Conservation (phyloP, 2,329 filamentous ascomycete species). For the Anisogramma anomala region DNA sequence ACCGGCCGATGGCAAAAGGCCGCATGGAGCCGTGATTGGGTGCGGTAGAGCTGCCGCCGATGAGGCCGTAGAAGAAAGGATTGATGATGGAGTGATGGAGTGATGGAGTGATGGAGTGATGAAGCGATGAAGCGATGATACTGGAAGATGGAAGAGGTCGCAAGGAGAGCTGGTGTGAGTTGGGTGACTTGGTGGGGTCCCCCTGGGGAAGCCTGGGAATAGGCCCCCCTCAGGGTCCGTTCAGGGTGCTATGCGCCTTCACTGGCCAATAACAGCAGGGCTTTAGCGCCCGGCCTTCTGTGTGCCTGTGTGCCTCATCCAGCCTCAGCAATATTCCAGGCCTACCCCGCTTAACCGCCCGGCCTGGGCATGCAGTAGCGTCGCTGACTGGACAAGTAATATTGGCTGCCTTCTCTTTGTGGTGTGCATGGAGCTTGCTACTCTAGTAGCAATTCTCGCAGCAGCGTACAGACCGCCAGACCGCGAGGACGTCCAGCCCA, state of each 20-base stretch:
- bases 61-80: not conserved
- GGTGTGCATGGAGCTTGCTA: not conserved
- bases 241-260: constrained; percentile 9
- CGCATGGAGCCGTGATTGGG: constrained; percentile 12
- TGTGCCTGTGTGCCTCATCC: not conserved
- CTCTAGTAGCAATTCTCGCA: too few relatives aligned
- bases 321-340: too few relatives aligned
- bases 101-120: too few relatives aligned
- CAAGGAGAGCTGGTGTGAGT: constrained; percentile 3
- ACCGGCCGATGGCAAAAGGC: too few relatives aligned
- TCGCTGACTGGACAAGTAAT: constrained; percentile 19
- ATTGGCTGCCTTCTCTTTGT: constrained; percentile 17
- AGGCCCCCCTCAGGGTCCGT: too few relatives aligned
- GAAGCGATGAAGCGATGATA: not conserved
- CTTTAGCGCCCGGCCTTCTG: constrained; percentile 27
- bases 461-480: too few relatives aligned
- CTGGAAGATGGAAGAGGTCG: not conserved
- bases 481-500: too few relatives aligned
- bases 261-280: constrained; percentile 24
- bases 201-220: too few relatives aligned
- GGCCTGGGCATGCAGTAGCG: constrained; percentile 28
- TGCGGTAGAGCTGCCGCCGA: not conserved
- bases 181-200: not conserved
- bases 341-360: constrained; percentile 30
- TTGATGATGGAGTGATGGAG: too few relatives aligned